Base-by-base conservation (phyloP, 768 basidiomycete species). In the Lepiota brunneoincarnata region DNA sequence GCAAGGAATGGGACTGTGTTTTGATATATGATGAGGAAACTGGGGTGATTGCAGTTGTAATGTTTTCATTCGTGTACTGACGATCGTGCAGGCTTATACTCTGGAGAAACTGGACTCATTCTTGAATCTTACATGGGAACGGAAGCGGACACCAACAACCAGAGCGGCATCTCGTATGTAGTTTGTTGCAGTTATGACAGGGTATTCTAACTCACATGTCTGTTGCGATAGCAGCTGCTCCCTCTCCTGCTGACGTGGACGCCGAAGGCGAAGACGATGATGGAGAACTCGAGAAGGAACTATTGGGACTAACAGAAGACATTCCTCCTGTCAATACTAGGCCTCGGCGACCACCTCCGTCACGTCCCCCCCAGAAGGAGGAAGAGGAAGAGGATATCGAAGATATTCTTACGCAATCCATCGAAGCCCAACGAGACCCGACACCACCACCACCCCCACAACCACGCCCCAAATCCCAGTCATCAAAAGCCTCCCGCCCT, bases 1-100 rank as follows among this genome's bases (percentile, higher is more conserved):
- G 84, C 6, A 87, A 82, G 63, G 87, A 90, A 42, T 76, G 76
- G 60, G 87, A 91, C 47, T 93, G 90, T 58, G 81, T 91, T 6
- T 74, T 93, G 37, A 86, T 92, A 41, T 92, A 85, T 61, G 89
- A 93, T 64, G 87, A 89, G 62, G 86, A 82, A 50, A 74, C 79
- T 44, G 82, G 82, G 59, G 89, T 88, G 64, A 65, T 82, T 71
- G 28, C 47, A 45, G 20, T 34, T 18, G 12, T 34, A 14, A 44
- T 35, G 31, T 37, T 45, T 52, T 34, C 15, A 41, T 39, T 54
- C 17, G 21, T 67, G 57, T 9, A 60, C n/a, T 58, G 51, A 46
- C 47, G 23, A 9, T 12, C 20, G 24, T 3, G n/a, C 47, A 91
- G 88, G 78, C 76, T 49, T 87, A 83, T 61, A 86, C 83, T 9